Conservation (phyloP, 108 stramenopile genomes). For the Nitzschia putrida region DNA sequence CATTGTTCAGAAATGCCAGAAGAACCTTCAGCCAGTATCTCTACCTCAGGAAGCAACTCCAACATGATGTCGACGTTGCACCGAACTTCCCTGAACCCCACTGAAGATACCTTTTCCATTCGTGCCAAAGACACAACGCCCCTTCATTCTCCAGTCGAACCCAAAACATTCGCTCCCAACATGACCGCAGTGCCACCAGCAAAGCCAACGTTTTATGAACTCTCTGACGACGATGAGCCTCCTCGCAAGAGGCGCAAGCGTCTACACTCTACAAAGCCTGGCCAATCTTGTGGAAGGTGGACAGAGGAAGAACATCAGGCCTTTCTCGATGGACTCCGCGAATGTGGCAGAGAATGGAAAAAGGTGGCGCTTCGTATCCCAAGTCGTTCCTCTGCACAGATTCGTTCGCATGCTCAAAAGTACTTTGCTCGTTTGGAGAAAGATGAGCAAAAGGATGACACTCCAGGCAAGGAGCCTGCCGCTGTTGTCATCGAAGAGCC, state of each 20-base stretch:
- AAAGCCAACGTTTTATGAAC: too few relatives aligned
- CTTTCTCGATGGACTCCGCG: conserved; percentile 86
- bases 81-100: too few relatives aligned
- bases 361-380: conserved; percentile 83
- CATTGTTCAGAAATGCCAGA: too few relatives aligned
- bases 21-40: too few relatives aligned
- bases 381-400: conserved; percentile 92
- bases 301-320: conserved; percentile 86
- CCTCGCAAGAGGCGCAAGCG: conserved; percentile 5
- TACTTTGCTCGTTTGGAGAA: conserved; percentile 87
- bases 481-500: neutral
- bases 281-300: conserved; percentile 83
- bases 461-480: neutral
- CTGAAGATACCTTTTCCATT: too few relatives aligned
- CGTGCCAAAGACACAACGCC: too few relatives aligned
- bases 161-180: too few relatives aligned
- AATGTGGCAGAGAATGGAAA: conserved; percentile 92
- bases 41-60: too few relatives aligned
- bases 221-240: too few relatives aligned
- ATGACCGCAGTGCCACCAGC: too few relatives aligned
- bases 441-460: conserved; percentile 34
- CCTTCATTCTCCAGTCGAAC: too few relatives aligned
- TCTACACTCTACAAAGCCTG: conserved; percentile 10
- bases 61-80: too few relatives aligned
- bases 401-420: conserved; percentile 98